Percentiles rank a stretch among this genome's conserved stretches.
Evolutionary conservation across 495 filamentous ascomycete species (phyloP).

Genomic region (Aspergillus hancockii): DNA sequence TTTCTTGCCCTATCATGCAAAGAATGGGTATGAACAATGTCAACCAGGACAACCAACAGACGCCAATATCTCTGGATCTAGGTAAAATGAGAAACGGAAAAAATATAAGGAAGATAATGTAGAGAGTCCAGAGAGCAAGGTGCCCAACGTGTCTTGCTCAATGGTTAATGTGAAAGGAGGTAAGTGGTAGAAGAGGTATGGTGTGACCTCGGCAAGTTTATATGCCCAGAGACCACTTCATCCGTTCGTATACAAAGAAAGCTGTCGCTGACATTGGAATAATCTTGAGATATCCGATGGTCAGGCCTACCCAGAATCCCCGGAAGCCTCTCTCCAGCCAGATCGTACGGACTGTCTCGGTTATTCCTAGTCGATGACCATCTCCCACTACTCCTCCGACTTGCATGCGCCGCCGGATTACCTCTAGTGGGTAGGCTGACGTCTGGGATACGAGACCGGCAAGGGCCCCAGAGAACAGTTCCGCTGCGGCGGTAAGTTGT

Average conservation of each 20-base stretch:
- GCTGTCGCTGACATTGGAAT: constrained; percentile 85
- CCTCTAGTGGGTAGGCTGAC: constrained; percentile 87
- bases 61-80: constrained; percentile 11
- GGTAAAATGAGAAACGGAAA: not conserved
- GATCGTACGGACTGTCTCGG: constrained; percentile 75
- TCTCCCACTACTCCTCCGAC: constrained; percentile 93
- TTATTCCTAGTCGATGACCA: constrained; percentile 72
- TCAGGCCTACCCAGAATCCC: constrained; percentile 91
- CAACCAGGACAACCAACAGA: constrained; percentile 10
- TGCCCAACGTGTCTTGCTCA: not conserved
- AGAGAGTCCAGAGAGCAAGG: not conserved
- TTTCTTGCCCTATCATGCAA: constrained; percentile 14
- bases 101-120: not conserved
- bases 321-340: constrained; percentile 71
- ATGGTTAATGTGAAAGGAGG: not conserved
- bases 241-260: constrained; percentile 77
- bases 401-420: constrained; percentile 91
- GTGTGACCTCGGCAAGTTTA: constrained; percentile 34
- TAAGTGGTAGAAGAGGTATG: constrained; percentile 2
- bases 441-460: constrained; percentile 90
- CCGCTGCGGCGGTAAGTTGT: constrained; percentile 68
- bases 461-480: constrained; percentile 78
- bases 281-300: constrained; percentile 93
- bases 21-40: constrained; percentile 24
- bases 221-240: constrained; percentile 73